Percentiles rank a stretch among this genome's conserved stretches.
Evolutionary conservation across 2,329 filamentous ascomycete species (phyloP).

Genomic region (Colletotrichum agaves): DNA sequence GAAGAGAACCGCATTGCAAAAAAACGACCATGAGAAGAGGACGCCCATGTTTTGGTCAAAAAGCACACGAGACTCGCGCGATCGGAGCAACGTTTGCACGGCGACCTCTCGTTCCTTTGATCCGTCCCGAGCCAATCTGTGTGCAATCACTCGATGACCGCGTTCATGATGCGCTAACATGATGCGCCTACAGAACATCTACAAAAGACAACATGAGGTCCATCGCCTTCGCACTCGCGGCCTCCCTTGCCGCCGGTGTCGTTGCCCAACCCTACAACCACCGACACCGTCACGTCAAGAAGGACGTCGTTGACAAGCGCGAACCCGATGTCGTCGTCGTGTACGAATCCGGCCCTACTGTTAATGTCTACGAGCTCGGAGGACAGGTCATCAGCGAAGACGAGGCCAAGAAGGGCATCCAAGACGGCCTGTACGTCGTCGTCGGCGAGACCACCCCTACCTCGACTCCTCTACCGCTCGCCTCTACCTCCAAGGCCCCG

Average conservation of each 20-base stretch:
- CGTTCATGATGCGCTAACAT: constrained; percentile 19
- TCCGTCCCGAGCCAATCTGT: background rate
- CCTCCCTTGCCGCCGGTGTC: constrained; percentile 61
- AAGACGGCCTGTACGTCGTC: constrained; percentile 75
- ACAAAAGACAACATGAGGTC: constrained; percentile 56
- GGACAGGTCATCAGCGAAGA: constrained; percentile 68
- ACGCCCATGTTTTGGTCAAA: background rate
- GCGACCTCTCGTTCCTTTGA: background rate
- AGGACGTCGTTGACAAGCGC: constrained; percentile 62
- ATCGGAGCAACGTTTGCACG: background rate
- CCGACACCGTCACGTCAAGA: constrained; percentile 67
- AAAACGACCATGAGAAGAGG: background rate
- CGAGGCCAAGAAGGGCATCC: constrained; percentile 77
- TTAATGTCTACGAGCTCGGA: constrained; percentile 78
- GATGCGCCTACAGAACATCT: constrained; percentile 6
- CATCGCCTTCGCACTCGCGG: constrained; percentile 62
- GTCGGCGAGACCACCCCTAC: constrained; percentile 68
- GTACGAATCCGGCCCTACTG: constrained; percentile 69
- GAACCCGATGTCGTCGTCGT: constrained; percentile 59
- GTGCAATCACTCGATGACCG: background rate
- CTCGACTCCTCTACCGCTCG: constrained; percentile 57
- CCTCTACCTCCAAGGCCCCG: constrained; percentile 49
- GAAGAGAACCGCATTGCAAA: background rate
- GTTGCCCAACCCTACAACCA: constrained; percentile 70
- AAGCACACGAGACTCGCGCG: background rate